Evolutionary conservation across 2,329 filamentous ascomycete species (phyloP).

Genomic region (Curvularia hawaiiensis): DNA sequence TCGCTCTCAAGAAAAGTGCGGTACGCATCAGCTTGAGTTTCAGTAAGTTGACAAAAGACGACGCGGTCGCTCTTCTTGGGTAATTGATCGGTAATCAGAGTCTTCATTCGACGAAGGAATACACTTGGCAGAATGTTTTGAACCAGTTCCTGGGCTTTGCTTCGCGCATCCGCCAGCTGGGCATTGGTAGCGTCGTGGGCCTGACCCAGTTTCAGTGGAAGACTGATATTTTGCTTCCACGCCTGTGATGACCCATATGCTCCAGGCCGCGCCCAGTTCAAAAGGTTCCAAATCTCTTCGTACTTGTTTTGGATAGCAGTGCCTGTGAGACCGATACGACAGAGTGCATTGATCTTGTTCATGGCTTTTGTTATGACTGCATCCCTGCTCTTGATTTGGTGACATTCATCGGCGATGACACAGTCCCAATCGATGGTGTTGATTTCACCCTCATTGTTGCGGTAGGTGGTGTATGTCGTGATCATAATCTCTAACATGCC

Average conservation of each 20-base stretch:
- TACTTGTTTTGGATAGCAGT: conserved; percentile 99
- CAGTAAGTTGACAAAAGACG: conserved; percentile 90
- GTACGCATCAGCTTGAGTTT: conserved; percentile 81
- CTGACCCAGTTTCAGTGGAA: conserved; percentile 84
- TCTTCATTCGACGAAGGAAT: conserved; percentile 92
- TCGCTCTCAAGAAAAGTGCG: conserved; percentile 78
- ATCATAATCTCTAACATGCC: conserved; percentile 89
- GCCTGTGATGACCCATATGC: conserved; percentile 68
- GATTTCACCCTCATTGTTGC: conserved; percentile 73
- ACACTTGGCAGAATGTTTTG: conserved; percentile 86
- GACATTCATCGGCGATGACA: conserved; percentile 92
- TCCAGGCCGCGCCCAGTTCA: conserved; percentile 96
- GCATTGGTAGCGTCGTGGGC: conserved; percentile 87
- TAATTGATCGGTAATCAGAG: conserved; percentile 86
- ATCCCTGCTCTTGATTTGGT: conserved; percentile 79
- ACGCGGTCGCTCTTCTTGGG: conserved; percentile 94
- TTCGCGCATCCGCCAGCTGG: conserved; percentile 80
- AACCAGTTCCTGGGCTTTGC: conserved; percentile 82
- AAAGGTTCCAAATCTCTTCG: conserved; percentile 91
- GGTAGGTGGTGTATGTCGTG: conserved; percentile 90
- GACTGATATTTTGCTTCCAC: conserved; percentile 79
- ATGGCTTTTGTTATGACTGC: conserved; percentile 84
- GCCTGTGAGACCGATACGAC: conserved; percentile 89
- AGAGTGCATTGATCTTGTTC: conserved; percentile 88
- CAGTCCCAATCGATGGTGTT: conserved; percentile 93